These are phyloP conservation scores for Colletotrichum brevisporum DNA, from an alignment of 2,329 filamentous ascomycete genomes.

Conservation along the genomic window DNA sequence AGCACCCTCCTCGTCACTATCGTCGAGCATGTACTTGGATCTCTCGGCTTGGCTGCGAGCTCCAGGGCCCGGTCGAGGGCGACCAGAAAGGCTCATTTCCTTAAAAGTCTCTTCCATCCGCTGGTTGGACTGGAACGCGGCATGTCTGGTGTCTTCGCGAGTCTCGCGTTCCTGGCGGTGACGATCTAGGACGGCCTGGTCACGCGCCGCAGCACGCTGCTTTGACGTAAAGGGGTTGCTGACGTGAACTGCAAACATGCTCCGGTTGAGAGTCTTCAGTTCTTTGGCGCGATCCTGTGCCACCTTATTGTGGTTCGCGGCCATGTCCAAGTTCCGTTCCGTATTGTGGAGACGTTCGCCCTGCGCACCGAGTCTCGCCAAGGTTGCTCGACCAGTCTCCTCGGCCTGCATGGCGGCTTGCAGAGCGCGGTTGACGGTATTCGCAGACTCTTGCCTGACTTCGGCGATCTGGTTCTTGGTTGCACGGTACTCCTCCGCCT, in stretches of 20 bases:
- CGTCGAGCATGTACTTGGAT: slow-evolving; percentile 81
- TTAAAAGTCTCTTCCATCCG: slow-evolving; percentile 67
- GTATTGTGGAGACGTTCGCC: slow-evolving; percentile 86
- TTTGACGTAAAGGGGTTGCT: slow-evolving; percentile 83
- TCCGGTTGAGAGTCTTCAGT: slow-evolving; percentile 86
- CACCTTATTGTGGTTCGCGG: slow-evolving; percentile 80
- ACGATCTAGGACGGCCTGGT: slow-evolving; percentile 78
- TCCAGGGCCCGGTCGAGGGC: slow-evolving; percentile 35
- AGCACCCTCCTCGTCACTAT: slow-evolving; percentile 73
- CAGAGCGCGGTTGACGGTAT: slow-evolving; percentile 60
- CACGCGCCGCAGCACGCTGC: slow-evolving; percentile 73
- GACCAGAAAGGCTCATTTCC: slow-evolving; percentile 49
- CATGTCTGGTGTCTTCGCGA: slow-evolving; percentile 72
- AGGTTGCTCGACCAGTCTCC: slow-evolving; percentile 78
- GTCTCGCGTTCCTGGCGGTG: slow-evolving; percentile 76
- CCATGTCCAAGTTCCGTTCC: slow-evolving; percentile 85
- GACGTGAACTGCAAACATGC: slow-evolving; percentile 91
- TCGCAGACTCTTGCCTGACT: slow-evolving; percentile 79
- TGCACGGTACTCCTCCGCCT: slow-evolving; percentile 78
- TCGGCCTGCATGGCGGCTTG: slow-evolving; percentile 77
- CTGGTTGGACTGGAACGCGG: slow-evolving; percentile 65
- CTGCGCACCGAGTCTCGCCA: slow-evolving; percentile 82
- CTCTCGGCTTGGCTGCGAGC: slow-evolving; percentile 28
- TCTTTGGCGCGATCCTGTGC: slow-evolving; percentile 87
- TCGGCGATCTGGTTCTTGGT: slow-evolving; percentile 79